Evolutionary conservation across 257 asterid species (phyloP).

Genomic region (Cruciata laevipes): DNA sequence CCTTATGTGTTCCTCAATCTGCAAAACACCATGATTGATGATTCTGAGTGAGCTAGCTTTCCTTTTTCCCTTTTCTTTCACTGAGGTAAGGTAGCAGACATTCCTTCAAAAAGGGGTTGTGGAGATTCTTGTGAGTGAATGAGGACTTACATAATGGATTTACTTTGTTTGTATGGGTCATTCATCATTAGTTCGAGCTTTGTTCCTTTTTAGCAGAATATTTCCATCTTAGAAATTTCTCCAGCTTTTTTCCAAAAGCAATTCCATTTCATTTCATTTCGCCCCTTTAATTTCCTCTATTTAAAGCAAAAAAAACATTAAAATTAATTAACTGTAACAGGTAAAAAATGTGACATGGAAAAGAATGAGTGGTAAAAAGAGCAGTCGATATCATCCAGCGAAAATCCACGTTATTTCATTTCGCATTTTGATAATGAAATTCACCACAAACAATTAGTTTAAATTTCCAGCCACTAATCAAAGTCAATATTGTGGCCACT

Average conservation of each 20-base stretch:
- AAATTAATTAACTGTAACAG: too few relatives aligned
- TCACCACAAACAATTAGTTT: background rate
- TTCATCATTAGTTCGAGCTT: slow-evolving; percentile 19
- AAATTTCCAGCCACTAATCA: background rate
- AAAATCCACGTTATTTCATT: background rate
- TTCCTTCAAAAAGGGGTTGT: slow-evolving; percentile 25
- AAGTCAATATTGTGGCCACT: background rate
- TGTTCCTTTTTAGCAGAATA: slow-evolving; percentile 5
- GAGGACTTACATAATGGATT: slow-evolving; percentile 8
- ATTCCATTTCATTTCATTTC: slow-evolving; percentile 24
- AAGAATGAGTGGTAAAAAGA: background rate
- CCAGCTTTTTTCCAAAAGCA: slow-evolving; percentile 26
- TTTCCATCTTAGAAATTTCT: slow-evolving; percentile 11
- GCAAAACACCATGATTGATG: slow-evolving; percentile 16
- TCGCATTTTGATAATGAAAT: background rate
- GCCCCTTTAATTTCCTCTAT: slow-evolving; percentile 3
- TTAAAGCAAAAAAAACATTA: background rate
- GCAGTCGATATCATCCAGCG: background rate
- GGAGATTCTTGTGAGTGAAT: slow-evolving; percentile 15
- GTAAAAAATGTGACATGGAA: too few relatives aligned
- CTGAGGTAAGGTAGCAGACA: slow-evolving; percentile 25
- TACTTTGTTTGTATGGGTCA: slow-evolving; percentile 11
- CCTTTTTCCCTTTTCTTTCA: slow-evolving; percentile 14
- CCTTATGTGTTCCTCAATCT: slow-evolving; percentile 15
- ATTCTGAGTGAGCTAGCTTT: slow-evolving; percentile 11